Evolutionary conservation across 768 basidiomycete species (phyloP).

Genomic region (Naganishia vishniacii): DNA sequence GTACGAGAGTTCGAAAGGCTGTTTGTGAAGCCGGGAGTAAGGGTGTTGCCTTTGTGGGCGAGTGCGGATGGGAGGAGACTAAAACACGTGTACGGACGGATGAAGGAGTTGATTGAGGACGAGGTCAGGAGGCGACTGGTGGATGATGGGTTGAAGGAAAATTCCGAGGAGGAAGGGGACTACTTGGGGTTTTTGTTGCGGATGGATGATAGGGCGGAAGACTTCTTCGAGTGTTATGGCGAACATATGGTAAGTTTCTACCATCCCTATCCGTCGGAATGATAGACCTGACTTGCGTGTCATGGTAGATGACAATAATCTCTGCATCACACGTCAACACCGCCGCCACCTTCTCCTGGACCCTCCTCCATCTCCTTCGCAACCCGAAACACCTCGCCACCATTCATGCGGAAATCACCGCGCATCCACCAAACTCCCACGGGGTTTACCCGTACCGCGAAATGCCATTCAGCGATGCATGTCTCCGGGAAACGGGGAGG

Average conservation of each 20-base stretch:
- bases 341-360: conserved; percentile 16
- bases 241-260: conserved; percentile 1
- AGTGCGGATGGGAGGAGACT: conserved; percentile 10
- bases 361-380: conserved; percentile 13
- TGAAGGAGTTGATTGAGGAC: conserved; percentile 15
- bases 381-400: conserved; percentile 3
- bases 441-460: conserved; percentile 1
- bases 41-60: conserved; percentile 17
- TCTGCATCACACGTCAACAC: conserved; percentile 1
- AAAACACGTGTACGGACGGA: background rate
- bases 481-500: conserved; percentile 14
- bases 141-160: background rate
- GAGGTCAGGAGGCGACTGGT: conserved; percentile 12
- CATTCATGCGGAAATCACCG: conserved; percentile 3
- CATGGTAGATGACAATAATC: background rate
- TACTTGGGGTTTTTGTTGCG: background rate
- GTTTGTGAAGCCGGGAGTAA: background rate
- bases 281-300: background rate
- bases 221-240: background rate
- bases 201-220: conserved; percentile 19
- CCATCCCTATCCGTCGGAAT: background rate
- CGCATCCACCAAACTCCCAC: background rate
- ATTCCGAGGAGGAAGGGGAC: background rate
- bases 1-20: conserved; percentile 1
- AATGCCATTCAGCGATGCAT: conserved; percentile 21